Conservation (phyloP, 495 filamentous ascomycete species). For the Penicillium silybi region DNA sequence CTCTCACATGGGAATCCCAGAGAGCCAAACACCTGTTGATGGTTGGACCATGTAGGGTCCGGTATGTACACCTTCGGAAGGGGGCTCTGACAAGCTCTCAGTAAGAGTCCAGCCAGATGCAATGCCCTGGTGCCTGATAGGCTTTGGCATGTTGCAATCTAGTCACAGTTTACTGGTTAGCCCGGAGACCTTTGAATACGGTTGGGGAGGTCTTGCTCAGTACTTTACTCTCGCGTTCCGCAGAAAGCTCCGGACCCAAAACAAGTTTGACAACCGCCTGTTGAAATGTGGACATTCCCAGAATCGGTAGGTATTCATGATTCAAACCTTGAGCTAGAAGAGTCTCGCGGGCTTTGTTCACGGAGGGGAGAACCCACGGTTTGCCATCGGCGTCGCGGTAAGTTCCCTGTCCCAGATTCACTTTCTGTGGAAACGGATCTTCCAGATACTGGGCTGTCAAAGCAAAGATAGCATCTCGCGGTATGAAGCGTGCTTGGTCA, state of each 20-base stretch:
- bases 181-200: not conserved
- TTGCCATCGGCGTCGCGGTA: slow-evolving; percentile 38
- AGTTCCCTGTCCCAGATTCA: slow-evolving; percentile 35
- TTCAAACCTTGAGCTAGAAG: slow-evolving; percentile 9
- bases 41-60: slow-evolving; percentile 37
- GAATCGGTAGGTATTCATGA: slow-evolving; percentile 39
- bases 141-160: slow-evolving; percentile 50
- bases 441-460: slow-evolving; percentile 29
- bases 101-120: slow-evolving; percentile 74
- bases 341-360: slow-evolving; percentile 16
- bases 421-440: slow-evolving; percentile 29
- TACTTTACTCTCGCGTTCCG: not conserved
- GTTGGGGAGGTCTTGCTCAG: not conserved
- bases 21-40: slow-evolving; percentile 32
- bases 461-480: slow-evolving; percentile 36
- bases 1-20: slow-evolving; percentile 26
- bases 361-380: slow-evolving; percentile 40
- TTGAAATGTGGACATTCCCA: slow-evolving; percentile 26
- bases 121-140: slow-evolving; percentile 85
- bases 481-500: slow-evolving; percentile 20
- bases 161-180: not conserved
- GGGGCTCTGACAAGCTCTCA: slow-evolving; percentile 35
- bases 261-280: slow-evolving; percentile 17
- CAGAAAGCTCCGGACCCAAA: slow-evolving; percentile 16
- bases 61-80: slow-evolving; percentile 30